Base-by-base conservation (phyloP, 2,329 filamentous ascomycete species). In the Orbilia quercus region DNA sequence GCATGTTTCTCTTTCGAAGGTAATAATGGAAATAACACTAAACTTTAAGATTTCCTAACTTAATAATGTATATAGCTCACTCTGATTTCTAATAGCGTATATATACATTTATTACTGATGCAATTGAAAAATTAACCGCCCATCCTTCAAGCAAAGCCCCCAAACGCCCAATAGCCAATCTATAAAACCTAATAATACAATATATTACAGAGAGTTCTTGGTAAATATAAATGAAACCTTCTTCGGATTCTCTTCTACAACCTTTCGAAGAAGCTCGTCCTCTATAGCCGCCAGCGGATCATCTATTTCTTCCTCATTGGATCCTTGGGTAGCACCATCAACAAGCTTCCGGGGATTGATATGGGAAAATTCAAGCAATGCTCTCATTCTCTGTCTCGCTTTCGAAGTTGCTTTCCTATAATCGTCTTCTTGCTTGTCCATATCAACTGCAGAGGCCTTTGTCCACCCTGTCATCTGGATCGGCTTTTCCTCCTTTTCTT, bases 181-280 rank as follows among this genome's bases (percentile, higher is more conserved):
- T n/a, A n/a, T n/a, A n/a, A n/a, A n/a, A n/a, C n/a, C n/a, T n/a
- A n/a, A n/a, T n/a, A n/a, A n/a, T n/a, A n/a, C n/a, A n/a, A 31
- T 31, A 31, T 31, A 31, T n/a, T 70, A 70, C n/a, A 70, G n/a
- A 5, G 69, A 73, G 50, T 66, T 73, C 28, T 73, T 74, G 44
- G 53, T 63, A 59, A 78, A 78, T 4, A 78, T 70, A 51, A 77
- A 78, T 1, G 76, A 76, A 20, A 78, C 54, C 2, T 36, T 80
- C 78, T 54, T 79, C 80, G 48, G 80, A 81, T 22, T 72, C 18
- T 85, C 84, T 73, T 81, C 81, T 50, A 87, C 76, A 20, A 85
- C 81, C 14, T 80, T 80, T 0, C 83, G 78, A 51, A 88, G 79
- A 0, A 84, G 81, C 57, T 83, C 81, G 76, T 87, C 85, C 62